Evolutionary conservation across 208 protist genomes (phyloP).

Genomic region (Leptomonas pyrrhocoris): DNA sequence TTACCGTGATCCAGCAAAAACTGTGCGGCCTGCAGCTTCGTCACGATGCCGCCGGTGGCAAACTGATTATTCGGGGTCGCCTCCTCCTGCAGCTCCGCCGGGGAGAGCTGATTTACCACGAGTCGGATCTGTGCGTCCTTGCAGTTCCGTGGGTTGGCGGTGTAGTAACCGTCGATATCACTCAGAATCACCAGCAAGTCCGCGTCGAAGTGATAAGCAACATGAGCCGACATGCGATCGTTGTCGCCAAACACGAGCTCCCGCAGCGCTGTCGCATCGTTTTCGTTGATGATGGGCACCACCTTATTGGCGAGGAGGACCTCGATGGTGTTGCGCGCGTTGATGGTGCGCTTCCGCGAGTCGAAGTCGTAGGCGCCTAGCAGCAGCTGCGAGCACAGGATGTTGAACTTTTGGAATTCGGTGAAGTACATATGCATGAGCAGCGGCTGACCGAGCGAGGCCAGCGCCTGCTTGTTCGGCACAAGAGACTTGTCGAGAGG

Average conservation of each 20-base stretch:
- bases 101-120: constrained; percentile 22
- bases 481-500: constrained; percentile 45
- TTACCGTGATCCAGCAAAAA: constrained; percentile 31
- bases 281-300: constrained; percentile 57
- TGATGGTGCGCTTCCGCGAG: constrained; percentile 62
- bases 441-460: constrained; percentile 24
- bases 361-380: constrained; percentile 71
- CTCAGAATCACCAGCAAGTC: constrained; percentile 83
- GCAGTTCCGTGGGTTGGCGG: constrained; percentile 45
- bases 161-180: constrained; percentile 88
- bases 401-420: constrained; percentile 68
- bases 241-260: constrained; percentile 65
- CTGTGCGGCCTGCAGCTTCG: constrained; percentile 46
- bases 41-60: constrained; percentile 45
- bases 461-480: constrained; percentile 31
- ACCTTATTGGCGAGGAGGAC: constrained; percentile 59
- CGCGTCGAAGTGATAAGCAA: constrained; percentile 70
- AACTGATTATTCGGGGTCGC: constrained; percentile 37
- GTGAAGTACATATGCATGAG: constrained; percentile 52
- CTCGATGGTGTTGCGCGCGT: constrained; percentile 42
- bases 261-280: constrained; percentile 47
- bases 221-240: constrained; percentile 54
- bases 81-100: constrained; percentile 24
- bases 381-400: constrained; percentile 49
- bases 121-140: constrained; percentile 30